Base-by-base conservation (phyloP, 2,329 filamentous ascomycete species). In the Triangularia setosa region DNA sequence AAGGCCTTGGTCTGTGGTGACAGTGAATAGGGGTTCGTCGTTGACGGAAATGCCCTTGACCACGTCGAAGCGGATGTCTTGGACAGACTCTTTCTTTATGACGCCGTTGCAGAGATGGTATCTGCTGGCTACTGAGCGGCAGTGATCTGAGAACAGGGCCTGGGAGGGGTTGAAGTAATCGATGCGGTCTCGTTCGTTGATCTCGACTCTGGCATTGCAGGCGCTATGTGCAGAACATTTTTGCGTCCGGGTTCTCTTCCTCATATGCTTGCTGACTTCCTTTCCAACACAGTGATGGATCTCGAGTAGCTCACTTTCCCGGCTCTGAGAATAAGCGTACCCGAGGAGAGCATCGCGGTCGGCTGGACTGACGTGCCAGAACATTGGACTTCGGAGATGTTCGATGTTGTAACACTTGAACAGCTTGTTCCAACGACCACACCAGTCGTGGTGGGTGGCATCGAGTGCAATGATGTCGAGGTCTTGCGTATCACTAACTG, bases 241-340 rank as follows among this genome's bases (percentile, higher is more conserved):
- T 69, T 70, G 62, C 40, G 72, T 68, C 66, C 76, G 65, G 76
- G 76, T 77, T 74, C 87, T 85, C 80, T 92, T 92, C 79, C 88
- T 89, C 64, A 85, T 83, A 74, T 94, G 90, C 77, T 94, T 94
- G 78, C 90, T 93, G 63, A 93, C 75, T 71, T 93, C 90, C 71
- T 90, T 92, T 0, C 91, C 91, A 0, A 93, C 90, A 67, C 90
- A 92, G 2, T 89, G 88, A 0, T 83, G 79, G 57, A 94, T 88
- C 75, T 93, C 89, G 56, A 84, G 79, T 8, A 93, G 75, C 70
- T 94, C 90, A 5, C 77, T 75, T 64, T 87, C 83, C n/a, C 87
- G 77, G 0, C 82, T 82, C 18, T 83, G 79, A 63, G 84, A 81
- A 70, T 90, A 87, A 0, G 89, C 83, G 75, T 88, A 90, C 0